phyloP scores from a whole-genome alignment of 1,284 basidiomycete genomes.

The Marasmius fiardii region DNA sequence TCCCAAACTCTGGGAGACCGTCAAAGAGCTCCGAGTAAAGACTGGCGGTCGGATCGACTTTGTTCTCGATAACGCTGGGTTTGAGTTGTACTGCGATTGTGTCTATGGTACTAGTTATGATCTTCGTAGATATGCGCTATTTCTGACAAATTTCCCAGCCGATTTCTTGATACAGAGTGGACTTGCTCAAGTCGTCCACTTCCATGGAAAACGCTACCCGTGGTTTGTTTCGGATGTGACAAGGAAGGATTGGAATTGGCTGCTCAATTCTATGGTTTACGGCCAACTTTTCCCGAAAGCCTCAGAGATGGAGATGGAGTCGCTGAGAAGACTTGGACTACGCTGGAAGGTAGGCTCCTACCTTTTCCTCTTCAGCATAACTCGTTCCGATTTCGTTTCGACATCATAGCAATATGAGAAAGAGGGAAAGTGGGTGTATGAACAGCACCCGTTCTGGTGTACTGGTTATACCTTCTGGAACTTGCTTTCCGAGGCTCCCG shows the following conservation, averaged over 20 bases:
- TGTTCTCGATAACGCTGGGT: conserved; percentile 87
- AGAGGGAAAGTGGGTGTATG: conserved; percentile 93
- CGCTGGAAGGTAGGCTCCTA: conserved; percentile 78
- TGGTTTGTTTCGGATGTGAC: conserved; percentile 99
- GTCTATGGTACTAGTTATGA: conserved; percentile 79
- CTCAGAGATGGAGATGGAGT: conserved; percentile 77
- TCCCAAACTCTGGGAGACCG: conserved; percentile 77
- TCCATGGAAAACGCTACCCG: conserved; percentile 90
- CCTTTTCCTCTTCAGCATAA: background rate
- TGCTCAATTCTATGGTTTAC: conserved; percentile 84
- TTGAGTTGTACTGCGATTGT: conserved; percentile 95
- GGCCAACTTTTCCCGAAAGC: conserved; percentile 86
- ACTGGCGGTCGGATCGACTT: conserved; percentile 88
- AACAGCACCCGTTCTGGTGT: conserved; percentile 97
- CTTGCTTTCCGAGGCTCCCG: conserved; percentile 84
- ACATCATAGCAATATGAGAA: conserved; percentile 81
- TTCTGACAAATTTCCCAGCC: conserved; percentile 38
- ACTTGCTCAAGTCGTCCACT: conserved; percentile 80
- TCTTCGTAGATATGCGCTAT: background rate
- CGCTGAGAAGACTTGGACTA: conserved; percentile 76
- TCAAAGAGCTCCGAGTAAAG: conserved; percentile 64
- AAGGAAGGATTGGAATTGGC: conserved; percentile 95
- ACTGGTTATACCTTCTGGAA: conserved; percentile 97
- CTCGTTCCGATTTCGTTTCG: background rate
- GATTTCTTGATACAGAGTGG: conserved; percentile 92